Evolutionary conservation across 352 stramenopile species (phyloP).

Genomic region (Globisporangium iwayamae): DNA sequence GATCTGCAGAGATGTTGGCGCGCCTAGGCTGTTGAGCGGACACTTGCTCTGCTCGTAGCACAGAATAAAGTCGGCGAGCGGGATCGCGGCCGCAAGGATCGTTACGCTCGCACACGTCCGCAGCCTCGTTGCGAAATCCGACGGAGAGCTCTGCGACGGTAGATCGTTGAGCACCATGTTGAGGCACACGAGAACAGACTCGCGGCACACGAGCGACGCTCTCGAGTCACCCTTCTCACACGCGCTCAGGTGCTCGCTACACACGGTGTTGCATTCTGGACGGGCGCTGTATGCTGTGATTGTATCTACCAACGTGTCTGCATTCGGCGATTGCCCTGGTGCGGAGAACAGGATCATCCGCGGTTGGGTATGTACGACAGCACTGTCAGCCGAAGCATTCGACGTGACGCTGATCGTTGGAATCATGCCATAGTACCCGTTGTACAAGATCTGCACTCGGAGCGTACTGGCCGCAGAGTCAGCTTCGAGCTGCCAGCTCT

Average conservation of each 20-base stretch:
- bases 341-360: conserved; percentile 4
- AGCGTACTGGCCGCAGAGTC: background rate
- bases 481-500: background rate
- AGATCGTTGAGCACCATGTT: background rate
- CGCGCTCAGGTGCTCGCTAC: background rate
- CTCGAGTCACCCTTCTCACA: conserved; percentile 7
- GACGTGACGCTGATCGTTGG: conserved; percentile 2
- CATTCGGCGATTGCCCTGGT: background rate
- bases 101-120: background rate
- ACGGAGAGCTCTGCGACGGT: background rate
- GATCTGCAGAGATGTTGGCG: conserved; percentile 8
- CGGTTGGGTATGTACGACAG: background rate
- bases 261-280: conserved; percentile 4
- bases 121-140: background rate
- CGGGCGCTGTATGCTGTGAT: background rate
- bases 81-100: conserved; percentile 3
- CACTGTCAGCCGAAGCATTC: background rate
- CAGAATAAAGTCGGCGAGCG: conserved; percentile 15
- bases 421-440: conserved; percentile 6
- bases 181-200: conserved; percentile 14
- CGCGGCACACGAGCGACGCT: conserved; percentile 13
- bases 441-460: conserved; percentile 11
- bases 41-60: conserved; percentile 12
- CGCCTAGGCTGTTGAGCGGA: conserved; percentile 3
- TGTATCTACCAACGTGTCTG: background rate